Base-by-base conservation (phyloP, 2,329 filamentous ascomycete genomes). In the Gyromitra esculenta region DNA sequence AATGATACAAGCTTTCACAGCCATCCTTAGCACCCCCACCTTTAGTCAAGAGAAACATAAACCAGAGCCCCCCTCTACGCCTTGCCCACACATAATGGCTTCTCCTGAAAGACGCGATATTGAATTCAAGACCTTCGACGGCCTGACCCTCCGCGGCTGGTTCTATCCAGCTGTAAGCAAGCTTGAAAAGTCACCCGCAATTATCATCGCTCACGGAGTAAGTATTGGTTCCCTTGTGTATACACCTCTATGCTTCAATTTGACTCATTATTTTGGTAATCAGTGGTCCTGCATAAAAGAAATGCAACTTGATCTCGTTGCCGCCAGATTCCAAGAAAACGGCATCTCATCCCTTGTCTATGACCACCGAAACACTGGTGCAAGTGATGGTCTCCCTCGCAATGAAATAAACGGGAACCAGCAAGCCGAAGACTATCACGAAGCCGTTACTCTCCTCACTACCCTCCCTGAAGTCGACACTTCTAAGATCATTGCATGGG, bases 391-490 rank as follows among this genome's bases (percentile, higher is more conserved):
- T 5, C 5, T 77, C 5, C 84, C 84, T 0, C 82, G 84, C 11
- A 83, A 84, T 60, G 81, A 85, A 5, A 82, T 84, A 56, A 79
- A 85, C 60, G 84, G 84, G 0, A 25, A 71, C 21, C 79, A 81
- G 56, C 79, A 83, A 52, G 79, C 82, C 5, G 79, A 80, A 35
- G 84, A 85, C 76, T 81, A 80, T 45, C 79, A 78, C 48, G 82
- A 83, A 54, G 82, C 82, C 80, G 84, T 88, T 74, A 86, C 86
- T 2, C 85, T 82, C 31, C 83, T 88, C 72, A 85, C 85, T 81
- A 81, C 85, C 5, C 75, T 84, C 11, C 84, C 83, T 1, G 57
- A 45, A 41, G 82, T 85, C 1, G 81, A 82, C 50, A 65, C 80
- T 0, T 52, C 76, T 0, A 79, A 79, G 8, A 81, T 83, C n/a